A percentile compares a stretch with the other conserved stretches of the same genome.
These are phyloP conservation scores for Saprolegnia diclina DNA, from an alignment of 352 stramenopile species.

Conservation along the genomic window DNA sequence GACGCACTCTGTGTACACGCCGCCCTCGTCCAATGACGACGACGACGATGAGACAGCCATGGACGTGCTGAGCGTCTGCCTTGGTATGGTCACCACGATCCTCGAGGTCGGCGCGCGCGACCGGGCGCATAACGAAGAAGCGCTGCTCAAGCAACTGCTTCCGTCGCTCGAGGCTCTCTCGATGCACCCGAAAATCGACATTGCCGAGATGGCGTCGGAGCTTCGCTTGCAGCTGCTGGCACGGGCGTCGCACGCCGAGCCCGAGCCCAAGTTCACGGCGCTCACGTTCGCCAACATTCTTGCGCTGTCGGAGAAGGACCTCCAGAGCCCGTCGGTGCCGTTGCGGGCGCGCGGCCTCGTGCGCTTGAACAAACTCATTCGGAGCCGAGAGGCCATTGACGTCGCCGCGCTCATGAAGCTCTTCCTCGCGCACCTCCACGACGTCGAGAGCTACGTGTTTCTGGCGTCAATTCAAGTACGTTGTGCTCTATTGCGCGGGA, in stretches of 20 bases:
- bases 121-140: conserved; percentile 50
- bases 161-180: conserved; percentile 59
- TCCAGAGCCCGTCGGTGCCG: conserved; percentile 58
- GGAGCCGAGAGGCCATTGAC: conserved; percentile 41
- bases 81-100: conserved; percentile 74
- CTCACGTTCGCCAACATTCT: conserved; percentile 49
- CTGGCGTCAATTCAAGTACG: conserved; percentile 62
- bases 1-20: not conserved
- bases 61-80: conserved; percentile 72
- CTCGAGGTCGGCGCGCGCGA: conserved; percentile 52
- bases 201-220: conserved; percentile 65
- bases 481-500: not conserved
- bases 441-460: conserved; percentile 80
- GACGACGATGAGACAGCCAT: conserved; percentile 48
- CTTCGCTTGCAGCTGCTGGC: conserved; percentile 60
- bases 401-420: conserved; percentile 43
- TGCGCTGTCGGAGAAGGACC: conserved; percentile 46
- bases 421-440: conserved; percentile 56
- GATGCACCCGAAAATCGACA: conserved; percentile 42
- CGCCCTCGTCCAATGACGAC: not conserved
- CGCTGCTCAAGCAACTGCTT: conserved; percentile 51
- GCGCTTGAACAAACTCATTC: conserved; percentile 68
- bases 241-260: conserved; percentile 28
- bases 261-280: not conserved
- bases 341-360: conserved; percentile 69